Conservation (phyloP, 257 asterid genomes). For the Catharanthus roseus region DNA sequence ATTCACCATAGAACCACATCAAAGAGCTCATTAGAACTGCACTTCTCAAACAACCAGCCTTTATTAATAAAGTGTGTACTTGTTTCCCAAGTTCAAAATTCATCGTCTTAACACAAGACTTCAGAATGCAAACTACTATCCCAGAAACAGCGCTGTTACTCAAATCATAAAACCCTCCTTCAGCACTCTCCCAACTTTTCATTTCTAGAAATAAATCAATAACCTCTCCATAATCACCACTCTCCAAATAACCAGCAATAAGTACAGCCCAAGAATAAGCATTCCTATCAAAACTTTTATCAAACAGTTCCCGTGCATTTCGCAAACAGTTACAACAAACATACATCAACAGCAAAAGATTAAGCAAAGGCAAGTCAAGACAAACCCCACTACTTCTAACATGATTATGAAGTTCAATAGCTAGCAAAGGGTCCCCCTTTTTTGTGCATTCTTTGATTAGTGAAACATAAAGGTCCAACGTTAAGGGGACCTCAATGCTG, state of each 20-base stretch:
- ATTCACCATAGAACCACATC: conserved; percentile 63
- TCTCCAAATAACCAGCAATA: conserved; percentile 55
- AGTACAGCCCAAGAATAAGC: conserved; percentile 58
- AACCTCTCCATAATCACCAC: conserved; percentile 32
- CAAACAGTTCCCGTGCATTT: conserved; percentile 57
- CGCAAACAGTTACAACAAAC: conserved; percentile 30
- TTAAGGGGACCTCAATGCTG: conserved; percentile 43
- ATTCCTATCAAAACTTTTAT: conserved; percentile 46
- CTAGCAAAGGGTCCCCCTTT: conserved; percentile 36
- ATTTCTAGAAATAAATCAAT: conserved; percentile 39
- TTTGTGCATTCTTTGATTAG: conserved; percentile 62
- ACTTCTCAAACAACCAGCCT: conserved; percentile 42
- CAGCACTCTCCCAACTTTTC: conserved; percentile 27
- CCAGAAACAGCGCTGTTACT: conserved; percentile 40
- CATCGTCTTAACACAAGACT: conserved; percentile 41
- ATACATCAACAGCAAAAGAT: conserved; percentile 50
- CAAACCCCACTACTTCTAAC: conserved; percentile 33
- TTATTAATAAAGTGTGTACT: conserved; percentile 62
- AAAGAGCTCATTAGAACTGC: conserved; percentile 49
- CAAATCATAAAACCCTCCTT: conserved; percentile 20
- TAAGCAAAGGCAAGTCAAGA: conserved; percentile 29
- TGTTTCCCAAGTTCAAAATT: conserved; percentile 59
- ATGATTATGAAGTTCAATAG: conserved; percentile 46
- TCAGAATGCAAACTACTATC: conserved; percentile 52
- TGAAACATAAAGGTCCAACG: conserved; percentile 45